Evolutionary conservation across 2,329 filamentous ascomycete species (phyloP), one percentile per base, ranked within the genome.

Genomic region (Colletotrichum salicis): DNA sequence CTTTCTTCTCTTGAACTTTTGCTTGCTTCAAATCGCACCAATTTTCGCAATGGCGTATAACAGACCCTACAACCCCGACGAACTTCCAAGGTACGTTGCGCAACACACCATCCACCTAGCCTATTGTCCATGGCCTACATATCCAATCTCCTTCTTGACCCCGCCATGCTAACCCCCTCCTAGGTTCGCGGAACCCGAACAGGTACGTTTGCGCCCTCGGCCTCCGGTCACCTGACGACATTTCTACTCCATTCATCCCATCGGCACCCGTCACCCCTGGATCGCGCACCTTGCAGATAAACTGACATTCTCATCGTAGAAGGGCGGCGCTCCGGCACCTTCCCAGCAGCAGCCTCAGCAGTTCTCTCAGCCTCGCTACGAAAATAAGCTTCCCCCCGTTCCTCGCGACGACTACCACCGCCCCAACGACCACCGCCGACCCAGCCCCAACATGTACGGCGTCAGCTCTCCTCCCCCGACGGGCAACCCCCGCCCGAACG

Each of bases 1-100:
- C 52, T 15, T 27, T 29, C 59, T 70, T 31, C 52, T 41, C 48
- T 65, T 55, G n/a, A 57, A 58, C 54, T 63, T 48, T 48, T 51
- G 56, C 29, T 48, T 55, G 60, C 62, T 58, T 45, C 57, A 56
- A 27, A 52, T 74, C 54, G 22, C 22, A 52, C 60, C 48, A 45
- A n/a, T 35, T 41, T 70, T 75, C 41, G 82, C 80, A 73, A 98
- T 98, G 96, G 96, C 96, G 68, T 98, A 98, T 88, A 97, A 97
- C 84, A 91, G 91, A 82, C 90, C 92, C 67, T 96, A 95, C 86
- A 97, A 99, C 82, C 95, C 95, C 41, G 96, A 99, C 86, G 94
- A 95, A 80, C 90, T 99, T 75, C 96, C 96, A 80, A 94, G 94
- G 93, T 96, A 88, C 85, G 92, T 83, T 54, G n/a, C 58, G 63